Conservation (phyloP, 2,329 filamentous ascomycete genomes). For the Colletotrichum neosansevieriae region DNA sequence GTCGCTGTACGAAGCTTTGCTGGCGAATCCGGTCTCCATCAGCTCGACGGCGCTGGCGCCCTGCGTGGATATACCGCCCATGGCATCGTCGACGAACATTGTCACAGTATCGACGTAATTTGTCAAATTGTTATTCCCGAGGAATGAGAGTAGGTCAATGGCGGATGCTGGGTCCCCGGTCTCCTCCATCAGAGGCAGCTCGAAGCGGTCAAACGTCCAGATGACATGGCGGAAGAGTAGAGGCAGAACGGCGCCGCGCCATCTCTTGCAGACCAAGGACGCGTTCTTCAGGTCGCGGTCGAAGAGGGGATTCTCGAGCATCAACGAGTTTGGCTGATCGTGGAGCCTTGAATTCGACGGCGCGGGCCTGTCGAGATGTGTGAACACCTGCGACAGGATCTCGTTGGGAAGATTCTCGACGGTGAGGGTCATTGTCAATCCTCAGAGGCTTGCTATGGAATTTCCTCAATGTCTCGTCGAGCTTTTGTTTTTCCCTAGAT, state of each 20-base stretch:
- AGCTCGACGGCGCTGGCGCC: constrained; percentile 28
- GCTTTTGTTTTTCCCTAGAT: too few species aligned
- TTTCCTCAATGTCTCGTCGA: not conserved
- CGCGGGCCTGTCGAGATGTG: constrained; percentile 62
- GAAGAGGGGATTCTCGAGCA: constrained; percentile 52
- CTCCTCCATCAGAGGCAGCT: constrained; percentile 44
- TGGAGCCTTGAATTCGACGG: constrained; percentile 62
- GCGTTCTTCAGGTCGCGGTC: constrained; percentile 64
- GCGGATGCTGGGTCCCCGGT: constrained; percentile 41
- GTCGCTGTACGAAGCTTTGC: constrained; percentile 34
- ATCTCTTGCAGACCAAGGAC: constrained; percentile 65
- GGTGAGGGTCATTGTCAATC: constrained; percentile 15
- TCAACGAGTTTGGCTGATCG: constrained; percentile 58
- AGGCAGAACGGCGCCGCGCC: constrained; percentile 65
- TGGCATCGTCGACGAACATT: constrained; percentile 49
- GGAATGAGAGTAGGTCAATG: constrained; percentile 55
- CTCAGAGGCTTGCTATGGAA: not conserved
- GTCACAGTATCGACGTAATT: constrained; percentile 57
- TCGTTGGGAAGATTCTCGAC: constrained; percentile 68
- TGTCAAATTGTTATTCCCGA: constrained; percentile 51
- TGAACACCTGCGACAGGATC: constrained; percentile 68
- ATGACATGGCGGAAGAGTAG: constrained; percentile 68
- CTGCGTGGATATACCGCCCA: constrained; percentile 21
- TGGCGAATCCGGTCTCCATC: constrained; percentile 29
- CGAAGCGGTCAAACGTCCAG: constrained; percentile 54